Evolutionary conservation across 2,329 filamentous ascomycete species (phyloP), one percentile per base, ranked within the genome.

Genomic region (Myriosclerotinia duriaeana): DNA sequence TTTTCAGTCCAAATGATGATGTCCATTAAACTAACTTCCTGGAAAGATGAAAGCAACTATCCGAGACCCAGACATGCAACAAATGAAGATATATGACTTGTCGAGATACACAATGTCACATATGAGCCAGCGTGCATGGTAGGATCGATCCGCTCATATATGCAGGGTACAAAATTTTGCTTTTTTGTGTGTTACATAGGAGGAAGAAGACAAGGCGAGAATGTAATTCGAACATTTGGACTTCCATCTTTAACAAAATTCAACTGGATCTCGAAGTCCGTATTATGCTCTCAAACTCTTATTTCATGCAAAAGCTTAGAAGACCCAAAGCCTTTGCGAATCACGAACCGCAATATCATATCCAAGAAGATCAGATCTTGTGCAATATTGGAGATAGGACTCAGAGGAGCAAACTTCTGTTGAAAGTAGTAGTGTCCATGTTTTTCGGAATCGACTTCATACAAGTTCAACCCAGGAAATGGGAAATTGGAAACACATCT

Each of bases 11-110:
- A 52, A 26, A 14, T 52, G 48, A 17, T 14, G 11, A 15, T 36
- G 20, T 34, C 42, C 30, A 12, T 36, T 36, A 30, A 17, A 12
- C 30, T 34, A 17, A 12, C 30, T 34, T 34, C 4, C 38, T 2
- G 20, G 30, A 11, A 9, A 12, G 20, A 60, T 38, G 48, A 53
- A 66, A 55, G 48, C 48, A 66, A 30, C 12, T 30, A 66, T 66
- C 64, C 58, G 58, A 66, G 42, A 64, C 65, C 26, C 30, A 58
- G 65, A 66, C n/a, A 36, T 64, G 60, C 65, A 58, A 66, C 65
- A 66, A 64, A 58, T 50, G 14, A 26, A 12, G 5, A 40, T n/a
- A 48, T 58, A 9, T 64, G 64, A 60, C 54, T 8, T 53, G 54
- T 65, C 36, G 20, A 20, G 30, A 42, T 9, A 53, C 42, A 48